Percentiles rank a stretch among this genome's conserved stretches.
Evolutionary conservation across 164 flowering plant genomes (phyloP).

Genomic region (Nymphaea thermarum): DNA sequence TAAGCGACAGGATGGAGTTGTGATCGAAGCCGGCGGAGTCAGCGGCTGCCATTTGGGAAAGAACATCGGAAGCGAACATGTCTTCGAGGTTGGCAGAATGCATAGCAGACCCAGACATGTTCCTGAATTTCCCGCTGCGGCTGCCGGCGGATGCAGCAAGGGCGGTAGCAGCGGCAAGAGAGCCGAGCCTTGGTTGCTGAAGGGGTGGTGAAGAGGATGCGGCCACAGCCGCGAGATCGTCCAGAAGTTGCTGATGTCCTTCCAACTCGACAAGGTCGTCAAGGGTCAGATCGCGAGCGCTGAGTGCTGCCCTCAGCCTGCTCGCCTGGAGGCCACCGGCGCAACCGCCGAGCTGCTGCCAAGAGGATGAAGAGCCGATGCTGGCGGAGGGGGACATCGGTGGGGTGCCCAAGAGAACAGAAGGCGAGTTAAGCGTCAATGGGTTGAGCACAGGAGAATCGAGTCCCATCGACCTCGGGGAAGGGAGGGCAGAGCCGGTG

Average conservation of each 20-base stretch:
- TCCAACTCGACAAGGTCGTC: conserved; percentile 58
- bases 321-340: conserved; percentile 72
- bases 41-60: background rate
- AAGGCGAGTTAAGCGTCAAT: conserved; percentile 28
- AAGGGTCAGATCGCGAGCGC: conserved; percentile 65
- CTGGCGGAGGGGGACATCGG: conserved; percentile 30
- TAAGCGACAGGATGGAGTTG: background rate
- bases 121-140: conserved; percentile 16
- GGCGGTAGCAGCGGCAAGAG: background rate
- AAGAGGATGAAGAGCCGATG: conserved; percentile 19
- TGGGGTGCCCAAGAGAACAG: conserved; percentile 12
- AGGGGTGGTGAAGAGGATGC: background rate
- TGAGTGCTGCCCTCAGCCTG: conserved; percentile 47
- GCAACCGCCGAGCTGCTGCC: background rate
- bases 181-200: background rate
- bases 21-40: background rate
- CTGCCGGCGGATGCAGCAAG: conserved; percentile 12
- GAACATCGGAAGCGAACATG: conserved; percentile 17
- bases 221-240: conserved; percentile 9
- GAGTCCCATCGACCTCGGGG: conserved; percentile 41
- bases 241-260: conserved; percentile 18
- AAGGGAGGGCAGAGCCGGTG: conserved; percentile 81
- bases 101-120: conserved; percentile 25
- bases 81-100: conserved; percentile 63
- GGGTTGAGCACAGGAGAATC: conserved; percentile 26